Evolutionary conservation across 1,284 basidiomycete genomes (phyloP).

Genomic region (Naganishia liquefaciens): DNA sequence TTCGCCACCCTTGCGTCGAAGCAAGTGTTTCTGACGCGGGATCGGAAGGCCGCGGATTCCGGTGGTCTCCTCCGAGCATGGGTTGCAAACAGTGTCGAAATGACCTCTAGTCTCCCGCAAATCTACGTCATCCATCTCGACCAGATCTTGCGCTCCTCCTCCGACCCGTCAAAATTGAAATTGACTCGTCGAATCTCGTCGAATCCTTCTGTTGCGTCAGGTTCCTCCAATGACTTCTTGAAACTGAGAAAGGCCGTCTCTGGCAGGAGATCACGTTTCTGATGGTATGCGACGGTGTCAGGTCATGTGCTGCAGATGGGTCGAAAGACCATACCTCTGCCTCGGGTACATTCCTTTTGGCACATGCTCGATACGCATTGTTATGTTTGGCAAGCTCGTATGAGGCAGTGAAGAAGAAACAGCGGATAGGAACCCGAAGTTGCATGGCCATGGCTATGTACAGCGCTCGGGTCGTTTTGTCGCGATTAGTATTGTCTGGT

Average conservation of each 20-base stretch:
- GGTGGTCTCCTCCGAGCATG: too few relatives aligned
- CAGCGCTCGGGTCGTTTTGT: constrained; percentile 64
- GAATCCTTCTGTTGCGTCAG: constrained; percentile 69
- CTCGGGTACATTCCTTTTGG: constrained; percentile 2
- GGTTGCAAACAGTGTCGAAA: too few relatives aligned
- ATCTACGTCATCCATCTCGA: constrained; percentile 62
- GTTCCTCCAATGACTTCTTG: constrained; percentile 66
- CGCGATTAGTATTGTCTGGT: constrained; percentile 82
- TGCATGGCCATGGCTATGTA: constrained; percentile 70
- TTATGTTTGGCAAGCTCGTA: constrained; percentile 83
- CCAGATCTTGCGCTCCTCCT: constrained; percentile 70
- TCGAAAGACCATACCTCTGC: constrained; percentile 4
- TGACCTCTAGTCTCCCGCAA: too few relatives aligned
- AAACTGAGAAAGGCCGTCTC: constrained; percentile 66
- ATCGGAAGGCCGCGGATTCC: too few relatives aligned
- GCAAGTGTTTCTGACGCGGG: too few relatives aligned
- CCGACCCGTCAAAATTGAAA: constrained; percentile 74
- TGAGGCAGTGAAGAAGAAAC: constrained; percentile 71
- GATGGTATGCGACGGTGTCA: constrained; percentile 1
- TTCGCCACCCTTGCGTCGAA: too few relatives aligned
- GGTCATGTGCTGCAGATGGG: neutral
- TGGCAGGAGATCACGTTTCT: constrained; percentile 63
- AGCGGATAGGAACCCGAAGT: constrained; percentile 63
- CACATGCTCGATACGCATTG: constrained; percentile 72
- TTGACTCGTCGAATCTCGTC: constrained; percentile 71